Evolutionary conservation across 768 basidiomycete species (phyloP).

Genomic region (Collybia nuda): DNA sequence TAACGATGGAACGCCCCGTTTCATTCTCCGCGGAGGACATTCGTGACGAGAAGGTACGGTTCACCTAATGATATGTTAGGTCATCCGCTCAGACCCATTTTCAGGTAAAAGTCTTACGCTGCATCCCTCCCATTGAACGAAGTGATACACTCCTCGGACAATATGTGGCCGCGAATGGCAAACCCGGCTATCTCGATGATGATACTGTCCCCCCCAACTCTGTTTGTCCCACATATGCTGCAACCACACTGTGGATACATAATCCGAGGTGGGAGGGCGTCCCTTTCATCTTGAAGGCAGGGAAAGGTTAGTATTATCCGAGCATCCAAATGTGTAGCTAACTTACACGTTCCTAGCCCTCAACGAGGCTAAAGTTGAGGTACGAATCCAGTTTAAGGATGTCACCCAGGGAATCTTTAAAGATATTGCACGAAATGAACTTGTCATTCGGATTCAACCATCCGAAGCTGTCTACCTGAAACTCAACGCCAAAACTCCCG

Average conservation of each 20-base stretch:
- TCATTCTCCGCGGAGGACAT: slow-evolving; percentile 98
- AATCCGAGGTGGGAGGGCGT: slow-evolving; percentile 99
- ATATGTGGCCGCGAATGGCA: slow-evolving; percentile 84
- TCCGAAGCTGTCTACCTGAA: slow-evolving; percentile 97
- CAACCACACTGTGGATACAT: slow-evolving; percentile 86
- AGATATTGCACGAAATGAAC: slow-evolving; percentile 93
- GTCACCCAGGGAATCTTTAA: slow-evolving; percentile 96
- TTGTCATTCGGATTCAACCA: slow-evolving; percentile 97
- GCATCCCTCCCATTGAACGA: slow-evolving; percentile 78
- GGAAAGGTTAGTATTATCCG: slow-evolving; percentile 69
- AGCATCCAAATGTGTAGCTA: slow-evolving; percentile 6
- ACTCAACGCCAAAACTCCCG: slow-evolving; percentile 93
- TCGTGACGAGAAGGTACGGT: slow-evolving; percentile 90
- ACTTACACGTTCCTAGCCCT: slow-evolving; percentile 54
- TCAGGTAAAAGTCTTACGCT: slow-evolving; percentile 94
- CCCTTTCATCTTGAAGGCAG: slow-evolving; percentile 97
- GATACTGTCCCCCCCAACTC: slow-evolving; percentile 92
- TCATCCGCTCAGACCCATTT: slow-evolving; percentile 1
- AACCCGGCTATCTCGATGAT: slow-evolving; percentile 99
- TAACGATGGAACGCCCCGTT: slow-evolving; percentile 98
- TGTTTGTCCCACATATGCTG: slow-evolving; percentile 92
- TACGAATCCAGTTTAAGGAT: slow-evolving; percentile 97
- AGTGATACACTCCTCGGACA: slow-evolving; percentile 90
- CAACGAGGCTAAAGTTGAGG: slow-evolving; percentile 98
- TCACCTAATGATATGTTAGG: slow-evolving; percentile 2